Conservation (phyloP, 495 filamentous ascomycete species). For the Tuber umbilicatum region DNA sequence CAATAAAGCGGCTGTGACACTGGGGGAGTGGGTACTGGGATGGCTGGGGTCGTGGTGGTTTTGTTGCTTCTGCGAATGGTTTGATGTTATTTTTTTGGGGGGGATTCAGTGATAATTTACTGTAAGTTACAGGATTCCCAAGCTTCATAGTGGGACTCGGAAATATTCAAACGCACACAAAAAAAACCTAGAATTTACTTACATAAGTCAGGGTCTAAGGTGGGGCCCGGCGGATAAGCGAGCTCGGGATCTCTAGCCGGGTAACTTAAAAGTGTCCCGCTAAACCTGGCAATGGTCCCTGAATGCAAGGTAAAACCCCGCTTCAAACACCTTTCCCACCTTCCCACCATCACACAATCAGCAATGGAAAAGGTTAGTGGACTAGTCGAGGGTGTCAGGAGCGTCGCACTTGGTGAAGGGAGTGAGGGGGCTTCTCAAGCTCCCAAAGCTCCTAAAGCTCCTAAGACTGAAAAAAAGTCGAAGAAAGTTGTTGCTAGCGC, state of each 20-base stretch:
- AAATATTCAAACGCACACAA: not conserved
- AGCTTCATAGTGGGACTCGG: not conserved
- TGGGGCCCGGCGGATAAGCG: not conserved
- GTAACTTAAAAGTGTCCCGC: not conserved
- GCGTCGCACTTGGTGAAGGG: conserved; percentile 46
- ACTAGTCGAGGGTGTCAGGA: conserved; percentile 48
- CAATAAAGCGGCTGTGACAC: not conserved
- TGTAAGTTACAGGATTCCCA: not conserved
- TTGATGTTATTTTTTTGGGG: not conserved
- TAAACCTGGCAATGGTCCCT: not conserved
- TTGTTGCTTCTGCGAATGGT: not conserved
- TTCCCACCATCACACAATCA: conserved; percentile 7
- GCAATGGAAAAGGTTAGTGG: conserved; percentile 25
- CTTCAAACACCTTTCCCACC: not conserved
- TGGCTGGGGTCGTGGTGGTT: not conserved
- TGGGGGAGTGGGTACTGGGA: not conserved
- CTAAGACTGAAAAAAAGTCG: conserved; percentile 42
- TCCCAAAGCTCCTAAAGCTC: conserved; percentile 41
- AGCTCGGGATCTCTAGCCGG: not conserved
- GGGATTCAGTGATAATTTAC: not conserved
- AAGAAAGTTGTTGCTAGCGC: conserved; percentile 46
- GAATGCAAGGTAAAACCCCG: not conserved
- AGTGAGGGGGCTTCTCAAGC: not conserved
- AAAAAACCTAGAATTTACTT: not conserved
- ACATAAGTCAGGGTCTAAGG: not conserved